Evolutionary conservation across 305 asterid genomes (phyloP), one percentile per base, ranked within the genome.

Genomic region (Galium porrigens): DNA sequence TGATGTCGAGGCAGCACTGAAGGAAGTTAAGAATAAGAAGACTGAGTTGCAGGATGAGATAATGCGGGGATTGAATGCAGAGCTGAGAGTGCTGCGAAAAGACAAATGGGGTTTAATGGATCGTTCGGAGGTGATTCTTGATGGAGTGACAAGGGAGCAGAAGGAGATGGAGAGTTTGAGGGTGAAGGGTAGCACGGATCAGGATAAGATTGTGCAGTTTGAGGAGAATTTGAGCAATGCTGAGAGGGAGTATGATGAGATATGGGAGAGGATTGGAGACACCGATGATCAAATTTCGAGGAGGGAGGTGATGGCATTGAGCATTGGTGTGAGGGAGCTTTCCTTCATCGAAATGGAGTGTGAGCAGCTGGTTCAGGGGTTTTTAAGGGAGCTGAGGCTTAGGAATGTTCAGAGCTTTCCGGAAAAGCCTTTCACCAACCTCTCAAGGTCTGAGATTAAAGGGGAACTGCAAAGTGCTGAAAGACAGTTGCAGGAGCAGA

Each of bases 251-350:
- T 85, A 81, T 73, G 78, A 60, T 63, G 84, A 77, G 51, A 32
- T 65, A 32, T 81, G 77, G 86, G 97, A 84, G 71, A 80, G 81
- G 79, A 80, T 92, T 64, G 81, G 65, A 61, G 92, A 86, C 81
- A 77, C 89, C 68, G 99, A 92, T 29, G 94, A 83, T 78, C 77
- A 73, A 74, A 86, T 89, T 6, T 69, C 61, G 44, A 76, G 72
- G 80, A 81, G 77, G 76, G 97, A 92, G 76, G 77, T 86, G 15
- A 27, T 82, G 68, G 94, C 88, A 2, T 64, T 89, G 71, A 83
- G 86, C 78, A 74, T 85, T 76, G 94, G 95, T 66, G 86, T 83
- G 83, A 82, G 95, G 85, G 97, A 92, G 84, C 91, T 92, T 72
- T 74, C 73, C 54, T 81, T 76, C 65, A 82, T 92, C 30, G 97